A percentile compares a stretch with the other conserved stretches of the same genome.
Conservation (phyloP, 306 rosid species). For the Trichosanthes truncata region DNA sequence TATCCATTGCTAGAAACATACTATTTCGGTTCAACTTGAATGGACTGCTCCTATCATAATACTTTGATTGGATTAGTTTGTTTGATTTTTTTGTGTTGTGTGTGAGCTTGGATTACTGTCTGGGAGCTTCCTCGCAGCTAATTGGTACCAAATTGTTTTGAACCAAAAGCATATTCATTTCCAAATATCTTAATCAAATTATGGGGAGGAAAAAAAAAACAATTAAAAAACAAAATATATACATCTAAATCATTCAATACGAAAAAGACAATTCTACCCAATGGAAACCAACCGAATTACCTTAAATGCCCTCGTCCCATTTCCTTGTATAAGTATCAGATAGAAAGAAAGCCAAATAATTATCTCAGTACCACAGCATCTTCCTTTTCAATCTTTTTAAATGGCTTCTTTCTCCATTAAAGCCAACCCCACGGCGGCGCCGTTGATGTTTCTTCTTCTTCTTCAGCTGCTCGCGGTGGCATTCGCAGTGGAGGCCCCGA, state of each 20-base stretch:
- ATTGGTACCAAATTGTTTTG: neutral
- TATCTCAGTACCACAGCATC: neutral
- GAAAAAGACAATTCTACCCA: neutral
- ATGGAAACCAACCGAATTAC: neutral
- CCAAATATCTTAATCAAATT: neutral
- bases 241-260: neutral
- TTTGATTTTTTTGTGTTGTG: too few species aligned
- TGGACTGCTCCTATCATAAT: too few species aligned
- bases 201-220: too few species aligned
- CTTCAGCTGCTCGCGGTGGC: neutral
- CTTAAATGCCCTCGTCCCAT: neutral
- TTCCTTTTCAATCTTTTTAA: neutral
- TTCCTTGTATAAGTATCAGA: neutral
- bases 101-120: too few species aligned
- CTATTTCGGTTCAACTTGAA: too few species aligned
- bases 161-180: too few species aligned
- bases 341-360: neutral
- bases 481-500: neutral
- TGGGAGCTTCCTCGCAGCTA: too few species aligned
- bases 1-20: too few species aligned
- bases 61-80: too few species aligned
- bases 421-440: neutral
- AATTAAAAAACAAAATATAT: too few species aligned
- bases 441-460: neutral
- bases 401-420: neutral